Base-by-base conservation (phyloP, 768 basidiomycete genomes). In the Cystofilobasidium bisporidii region DNA sequence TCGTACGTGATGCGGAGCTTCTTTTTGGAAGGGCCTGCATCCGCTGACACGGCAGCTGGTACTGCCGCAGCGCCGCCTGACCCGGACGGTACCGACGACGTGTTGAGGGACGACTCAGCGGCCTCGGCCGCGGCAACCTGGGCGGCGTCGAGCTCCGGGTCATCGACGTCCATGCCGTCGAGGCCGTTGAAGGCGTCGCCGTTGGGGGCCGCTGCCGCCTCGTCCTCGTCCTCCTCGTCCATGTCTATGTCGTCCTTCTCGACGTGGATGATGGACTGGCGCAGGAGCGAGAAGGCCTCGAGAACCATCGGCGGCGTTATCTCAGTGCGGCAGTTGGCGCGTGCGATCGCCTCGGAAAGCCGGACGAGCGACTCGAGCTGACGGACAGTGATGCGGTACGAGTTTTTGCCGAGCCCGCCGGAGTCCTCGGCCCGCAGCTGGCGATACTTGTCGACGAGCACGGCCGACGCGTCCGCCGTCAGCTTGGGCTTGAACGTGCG, bases 321-420 rank as follows among this genome's bases (percentile, higher is more conserved):
- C 89, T 94, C 91, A n/a, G 86, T 82, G 20, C 89, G 89, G 76
- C 96, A 98, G 76, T 98, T 97, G 1, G 94, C 92, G 45, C 96
- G 82, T 8, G 96, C 96, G 72, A 98, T 98, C 28, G 93, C 96
- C 77, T 99, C 96, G 71, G 88, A 89, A 62, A 99, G 80, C 33
- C 96, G 93, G 72, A 99, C 91, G 92, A 99, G 94, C 77, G 89
- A 91, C 77, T 98, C 96, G 55, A 99, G 81, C 75, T 98, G 96
- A 76, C 96, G 88, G 38, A 98, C 96, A 10, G 96, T 98, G 72
- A 98, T 98, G 38, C 94, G 85, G 75, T 94, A 97, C 22, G 92
- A 94, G 75, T 96, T 97, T 72, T 85, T 83, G 22, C 90, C 89
- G 5, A 84, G 83, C 8, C 93, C 92, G 18, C 86, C 84, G 3